These are phyloP conservation scores for Mortierella sp. DNA, from an alignment of 371 early-diverging fungal genomes.

Conservation along the genomic window DNA sequence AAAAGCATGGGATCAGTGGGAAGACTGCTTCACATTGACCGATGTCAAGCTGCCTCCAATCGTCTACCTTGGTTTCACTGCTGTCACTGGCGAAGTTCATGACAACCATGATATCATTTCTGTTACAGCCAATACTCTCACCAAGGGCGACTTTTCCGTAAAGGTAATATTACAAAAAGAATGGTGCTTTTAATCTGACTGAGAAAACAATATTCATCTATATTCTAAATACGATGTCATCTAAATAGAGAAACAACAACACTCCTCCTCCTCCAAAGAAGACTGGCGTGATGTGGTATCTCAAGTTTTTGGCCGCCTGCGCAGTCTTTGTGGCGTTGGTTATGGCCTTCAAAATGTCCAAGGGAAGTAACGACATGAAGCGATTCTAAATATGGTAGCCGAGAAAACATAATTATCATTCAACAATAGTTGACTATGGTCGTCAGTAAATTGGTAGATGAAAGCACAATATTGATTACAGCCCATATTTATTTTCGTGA, in stretches of 20 bases:
- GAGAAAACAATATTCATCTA: background rate
- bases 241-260: slow-evolving; percentile 15
- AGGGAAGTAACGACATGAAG: slow-evolving; percentile 68
- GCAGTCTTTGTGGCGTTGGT: slow-evolving; percentile 68
- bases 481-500: background rate
- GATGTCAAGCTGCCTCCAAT: slow-evolving; percentile 81
- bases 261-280: slow-evolving; percentile 47
- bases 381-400: slow-evolving; percentile 62
- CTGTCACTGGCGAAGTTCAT: slow-evolving; percentile 92
- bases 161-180: slow-evolving; percentile 18
- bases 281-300: slow-evolving; percentile 63
- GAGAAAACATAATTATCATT: background rate
- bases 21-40: slow-evolving; percentile 83
- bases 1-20: slow-evolving; percentile 79
- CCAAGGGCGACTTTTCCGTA: slow-evolving; percentile 46
- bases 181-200: background rate
- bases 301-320: slow-evolving; percentile 69
- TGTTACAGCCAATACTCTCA: slow-evolving; percentile 67
- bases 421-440: too few relatives aligned
- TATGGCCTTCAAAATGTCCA: slow-evolving; percentile 72
- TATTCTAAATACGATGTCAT: background rate
- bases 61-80: slow-evolving; percentile 91
- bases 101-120: slow-evolving; percentile 89
- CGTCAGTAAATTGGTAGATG: too few relatives aligned
- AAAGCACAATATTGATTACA: too few relatives aligned